Evolutionary conservation across 352 stramenopile species (phyloP), one percentile per base, ranked within the genome.

Genomic region (Phytophthora chlamydospora): DNA sequence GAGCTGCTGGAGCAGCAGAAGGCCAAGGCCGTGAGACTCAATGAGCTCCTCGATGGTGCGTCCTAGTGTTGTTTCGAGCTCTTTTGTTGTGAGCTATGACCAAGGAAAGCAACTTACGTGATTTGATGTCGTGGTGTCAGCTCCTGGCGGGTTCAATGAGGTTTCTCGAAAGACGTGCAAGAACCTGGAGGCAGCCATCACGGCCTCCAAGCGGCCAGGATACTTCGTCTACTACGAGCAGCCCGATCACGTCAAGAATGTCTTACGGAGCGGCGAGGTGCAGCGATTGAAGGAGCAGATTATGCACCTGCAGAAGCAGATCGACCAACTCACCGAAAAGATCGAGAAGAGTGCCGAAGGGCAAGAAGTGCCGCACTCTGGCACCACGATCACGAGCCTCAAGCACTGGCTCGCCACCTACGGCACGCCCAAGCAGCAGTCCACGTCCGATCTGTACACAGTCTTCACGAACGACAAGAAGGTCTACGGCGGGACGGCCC

Each of bases 341-440:
- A 83, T 90, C 41, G 50, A 52, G 19, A 51, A 57, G 41, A 57
- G 45, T 31, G 39, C 32, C 31, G 45, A 66, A 24, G 33, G 48
- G 14, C 36, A 70, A 12, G 51, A 54, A 3, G 38, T 34, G 12
- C 39, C 4, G 10, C 45, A 51, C 42, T 58, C 64, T 10, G 48
- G 39, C 34, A 51, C 49, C 10, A 60, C 73, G 2, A 76, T 93
- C 34, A 73, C 79, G 24, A 91, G 61, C 36, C 73, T 93, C 41
- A 81, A 89, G 65, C 79, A 93, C 49, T 93, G 82, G 82, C 78
- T 93, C 21, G 66, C 71, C 10, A 84, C 83, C 17, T 91, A 91
- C 50, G 82, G 85, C 12, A 51, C 66, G 8, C 85, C 82, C 0
- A 87, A 89, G 56, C 80, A 88, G 53, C 78, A 84, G 38, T 57